phyloP scores from a whole-genome alignment of 2,329 filamentous ascomycete species.

The Macrophomina tecta region DNA sequence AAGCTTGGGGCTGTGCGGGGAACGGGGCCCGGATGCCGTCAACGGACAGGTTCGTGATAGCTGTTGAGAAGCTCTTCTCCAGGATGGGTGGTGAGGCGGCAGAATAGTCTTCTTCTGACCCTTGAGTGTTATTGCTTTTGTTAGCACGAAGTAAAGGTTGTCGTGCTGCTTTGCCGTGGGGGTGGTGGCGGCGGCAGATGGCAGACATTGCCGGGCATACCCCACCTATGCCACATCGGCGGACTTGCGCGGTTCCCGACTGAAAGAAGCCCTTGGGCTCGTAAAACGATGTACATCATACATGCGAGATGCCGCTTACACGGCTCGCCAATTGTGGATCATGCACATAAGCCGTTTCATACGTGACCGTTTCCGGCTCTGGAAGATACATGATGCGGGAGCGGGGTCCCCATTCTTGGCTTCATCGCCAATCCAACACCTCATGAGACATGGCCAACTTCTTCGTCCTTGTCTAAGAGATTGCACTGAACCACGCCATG shows the following conservation, averaged over 20 bases:
- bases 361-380: background rate
- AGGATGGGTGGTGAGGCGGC: no score
- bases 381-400: background rate
- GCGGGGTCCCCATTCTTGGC: background rate
- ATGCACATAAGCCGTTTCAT: background rate
- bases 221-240: constrained; percentile 14
- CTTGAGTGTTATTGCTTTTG: no score
- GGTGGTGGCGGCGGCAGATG: constrained; percentile 5
- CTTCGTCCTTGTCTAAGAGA: constrained; percentile 8
- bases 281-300: background rate
- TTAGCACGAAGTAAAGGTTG: background rate
- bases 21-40: no score
- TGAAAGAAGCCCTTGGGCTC: background rate
- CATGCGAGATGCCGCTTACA: background rate
- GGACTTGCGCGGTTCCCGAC: background rate
- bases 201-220: background rate
- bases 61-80: no score
- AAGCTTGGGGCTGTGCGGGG: background rate
- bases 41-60: no score
- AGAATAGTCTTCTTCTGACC: no score
- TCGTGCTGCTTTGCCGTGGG: background rate
- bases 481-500: constrained; percentile 33
- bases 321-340: background rate
- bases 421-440: background rate
- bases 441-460: constrained; percentile 4